Evolutionary conservation across 495 filamentous ascomycete genomes (phyloP), one percentile per base, ranked within the genome.

Genomic region (Podospora anserina): DNA sequence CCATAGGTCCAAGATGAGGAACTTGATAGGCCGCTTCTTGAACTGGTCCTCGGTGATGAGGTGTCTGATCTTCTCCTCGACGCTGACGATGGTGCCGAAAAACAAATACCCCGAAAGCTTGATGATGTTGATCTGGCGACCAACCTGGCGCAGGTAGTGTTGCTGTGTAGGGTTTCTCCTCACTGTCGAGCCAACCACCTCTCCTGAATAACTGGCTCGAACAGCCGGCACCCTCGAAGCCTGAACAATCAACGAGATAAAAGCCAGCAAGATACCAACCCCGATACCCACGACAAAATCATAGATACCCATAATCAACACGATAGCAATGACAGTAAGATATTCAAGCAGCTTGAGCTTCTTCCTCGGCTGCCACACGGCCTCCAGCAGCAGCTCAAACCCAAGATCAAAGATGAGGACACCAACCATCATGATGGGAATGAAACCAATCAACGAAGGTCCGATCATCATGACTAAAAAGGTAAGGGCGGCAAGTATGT

Each of bases 381-480:
- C 94, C 78, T 99, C 95, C 63, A 89, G 77, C 71, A 97, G 80
- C 20, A 99, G 79, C 71, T 97, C 95, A 72, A 99, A 91, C 4
- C 95, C 95, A 27, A 99, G 87, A 65, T 93, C 84, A 78, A 97
- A 99, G 58, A 99, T 99, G 34, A 99, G 81, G 19, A 92, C 90
- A 16, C 95, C 95, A 60, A 99, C 95, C 72, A 98, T 92, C 91
- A 97, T 96, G 64, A 97, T 90, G 5, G 95, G 95, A 64, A 99
- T 97, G 69, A 87, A 97, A 0, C 95, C 96, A 72, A 98, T 93
- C 68, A 96, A 88, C 3, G 85, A 85, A 5, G 95, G 94, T 0
- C 95, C 95, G 34, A 93, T 85, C 62, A 92, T 82, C 85, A 97
- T 88, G 53, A 98, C 86, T 0, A 88, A 90, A 68, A 87, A 87